These are phyloP conservation scores for Blepharisma undulans DNA, from an alignment of 169 alveolate genomes.

Conservation along the genomic window DNA sequence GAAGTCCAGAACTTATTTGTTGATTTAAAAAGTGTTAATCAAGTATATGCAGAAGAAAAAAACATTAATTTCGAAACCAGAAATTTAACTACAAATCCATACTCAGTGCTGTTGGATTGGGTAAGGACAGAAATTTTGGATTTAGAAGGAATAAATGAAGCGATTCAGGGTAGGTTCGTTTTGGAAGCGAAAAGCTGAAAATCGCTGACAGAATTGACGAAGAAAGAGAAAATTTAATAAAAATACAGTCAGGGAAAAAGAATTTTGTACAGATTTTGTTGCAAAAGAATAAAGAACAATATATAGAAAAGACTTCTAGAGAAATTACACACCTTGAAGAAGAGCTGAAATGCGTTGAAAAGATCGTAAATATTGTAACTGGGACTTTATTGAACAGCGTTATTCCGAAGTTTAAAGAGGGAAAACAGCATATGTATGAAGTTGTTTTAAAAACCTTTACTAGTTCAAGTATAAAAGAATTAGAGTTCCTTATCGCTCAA, in stretches of 20 bases:
- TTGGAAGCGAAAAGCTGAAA: not conserved
- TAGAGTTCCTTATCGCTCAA: not conserved
- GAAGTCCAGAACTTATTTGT: not conserved
- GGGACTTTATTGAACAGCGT: not conserved
- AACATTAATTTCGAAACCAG: not conserved
- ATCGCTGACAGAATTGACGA: not conserved
- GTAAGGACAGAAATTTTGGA: conserved; percentile 1
- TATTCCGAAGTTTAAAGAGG: conserved; percentile 3
- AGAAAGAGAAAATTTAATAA: not conserved
- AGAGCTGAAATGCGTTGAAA: not conserved
- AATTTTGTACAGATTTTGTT: not conserved
- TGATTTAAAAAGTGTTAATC: not conserved
- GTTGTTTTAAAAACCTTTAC: not conserved
- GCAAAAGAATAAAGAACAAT: not conserved
- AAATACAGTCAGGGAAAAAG: conserved; percentile 16
- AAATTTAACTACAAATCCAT: not conserved
- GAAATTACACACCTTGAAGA: not conserved
- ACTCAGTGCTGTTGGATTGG: not conserved
- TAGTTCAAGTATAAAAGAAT: not conserved
- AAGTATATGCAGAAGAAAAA: not conserved
- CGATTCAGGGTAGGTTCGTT: not conserved
- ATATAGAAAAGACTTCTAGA: not conserved
- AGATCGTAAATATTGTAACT: not conserved
- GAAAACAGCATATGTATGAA: not conserved
- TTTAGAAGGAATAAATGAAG: not conserved